Base-by-base conservation (phyloP, 2,329 filamentous ascomycete species). In the Cryphonectria nitschkei region DNA sequence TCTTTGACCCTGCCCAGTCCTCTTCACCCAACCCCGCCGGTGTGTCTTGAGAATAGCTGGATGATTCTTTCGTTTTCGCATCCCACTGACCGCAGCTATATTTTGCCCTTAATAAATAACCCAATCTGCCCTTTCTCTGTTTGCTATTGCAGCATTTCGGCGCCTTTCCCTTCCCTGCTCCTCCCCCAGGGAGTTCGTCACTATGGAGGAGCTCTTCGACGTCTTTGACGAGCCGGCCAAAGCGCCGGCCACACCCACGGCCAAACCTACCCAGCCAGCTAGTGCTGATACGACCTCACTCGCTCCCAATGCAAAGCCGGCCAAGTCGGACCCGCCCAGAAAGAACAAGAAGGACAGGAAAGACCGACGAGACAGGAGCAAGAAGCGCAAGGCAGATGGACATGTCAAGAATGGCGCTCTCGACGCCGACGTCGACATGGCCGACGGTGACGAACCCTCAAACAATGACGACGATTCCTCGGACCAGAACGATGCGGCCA, bases 351-450 rank as follows among this genome's bases (percentile, higher is more conserved):
- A 79, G 73, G 73, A 79, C 65, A 85, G 82, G 76, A 78, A 79
- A 7, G 81, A 86, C 73, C 86, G 84, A 75, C 82, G 80, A 76
- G 88, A 90, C 74, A 89, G 87, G 80, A 92, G 85, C 83, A 96
- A 94, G 83, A 97, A 98, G 87, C 89, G 94, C 81, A 93, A 94
- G 80, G 91, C 92, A 54, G 95, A 94, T 79, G 93, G 94, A 73
- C 88, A 89, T 72, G 89, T 94, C 74, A 95, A 95, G 78, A 83
- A 83, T 75, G 79, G 77, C 50, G 74, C 76, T 68, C 72, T 69
- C n/a, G 80, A 81, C 65, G 80, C 76, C n/a, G 83, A 86, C 73
- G 76, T 79, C 34, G 75, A 79, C 64, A 84, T 84, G 82, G 76
- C 80, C 39, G 83, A 88, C 67, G 83, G 81, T 26, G 83, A 80